Base-by-base conservation (phyloP, 768 basidiomycete genomes). In the Coprinellus micaceus region DNA sequence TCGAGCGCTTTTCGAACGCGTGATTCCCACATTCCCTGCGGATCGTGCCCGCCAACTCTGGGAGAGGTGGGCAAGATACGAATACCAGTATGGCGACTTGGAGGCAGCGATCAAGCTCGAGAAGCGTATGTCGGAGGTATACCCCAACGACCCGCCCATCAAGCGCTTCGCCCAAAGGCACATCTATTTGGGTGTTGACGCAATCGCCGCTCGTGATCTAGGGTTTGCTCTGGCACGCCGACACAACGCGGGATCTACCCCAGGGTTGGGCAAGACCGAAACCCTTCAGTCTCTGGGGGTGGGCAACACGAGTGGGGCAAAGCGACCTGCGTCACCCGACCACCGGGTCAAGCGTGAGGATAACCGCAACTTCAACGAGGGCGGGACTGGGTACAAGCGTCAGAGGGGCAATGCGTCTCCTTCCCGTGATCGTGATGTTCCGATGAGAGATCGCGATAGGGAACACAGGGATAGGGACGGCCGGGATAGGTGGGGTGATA, bases 31-130 rank as follows among this genome's bases (percentile, higher is more conserved):
- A 3, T 93, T 97, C 68, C 71, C 87, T 11, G 74, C 89, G 7
- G 89, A 91, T 44, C 82, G 84, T 40, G 91, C 92, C 15, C 79
- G 90, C 33, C 86, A 89, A 0, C 78, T 98, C 17, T 99, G 95
- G 95, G 94, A 97, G 66, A 83, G 91, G 43, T 98, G 95, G 97
- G 87, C 94, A 3, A 80, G 88, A 54, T 96, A 96, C 72, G 93
- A 97, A 69, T 98, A 94, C 72, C 88, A 91, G 64, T 98, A 90
- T 65, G 93, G 93, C n/a, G 93, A 95, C 70, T 76, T 95, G 33
- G 86, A 90, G 41, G 88, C 91, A 1, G 83, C 91, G 2, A 85
- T 90, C 62, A 92, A 95, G 70, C 82, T 98, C 46, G 94, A 97
- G 69, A 85, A 86, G 58, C 83, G 97, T 7, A 89, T 98, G 63